Base-by-base conservation (phyloP, 2,329 filamentous ascomycete genomes). In the Colletotrichum neosansevieriae region DNA sequence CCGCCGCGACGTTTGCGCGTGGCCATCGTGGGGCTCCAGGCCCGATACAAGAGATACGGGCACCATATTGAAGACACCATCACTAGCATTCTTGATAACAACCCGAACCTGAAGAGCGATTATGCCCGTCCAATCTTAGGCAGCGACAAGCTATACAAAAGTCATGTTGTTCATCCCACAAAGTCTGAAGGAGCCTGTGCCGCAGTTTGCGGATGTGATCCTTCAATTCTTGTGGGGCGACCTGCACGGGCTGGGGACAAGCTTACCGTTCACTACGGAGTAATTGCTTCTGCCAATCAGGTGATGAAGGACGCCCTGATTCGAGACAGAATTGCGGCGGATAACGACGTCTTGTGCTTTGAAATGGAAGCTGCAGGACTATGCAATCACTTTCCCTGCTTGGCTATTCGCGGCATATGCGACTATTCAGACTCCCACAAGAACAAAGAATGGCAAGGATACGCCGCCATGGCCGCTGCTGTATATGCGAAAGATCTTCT, bases 381-480 rank as follows among this genome's bases (percentile, higher is more conserved):
- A 40, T 76, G 75, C 72, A 72, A 75, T 19, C 50, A 73, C 21
- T 73, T 75, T 44, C 75, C 74, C 0, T 79, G 76, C 32, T 62
- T 79, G 1, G 75, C 78, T 6, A 75, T 80, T 45, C 72, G 76
- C 6, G 78, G 78, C 0, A 78, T 80, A 50, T 79, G 74, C 59
- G 76, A 80, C 70, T 80, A 80, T 38, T 72, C 77, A 0, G 78
- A 80, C 51, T 73, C 74, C 1, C 76, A 78, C 47, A 78, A 78
- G 50, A 75, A 76, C 36, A 72, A 76, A 7, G 34, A 59, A 1
- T 79, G 75, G 76, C 76, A 77, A 50, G 66, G 71, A 4, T 78
- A 75, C 71, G 73, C 76, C 6, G 72, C 77, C 3, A 74, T 75
- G 50, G 65, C 70, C 17, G 76, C 76, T 10, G 77, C 76, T 6